phyloP scores from a whole-genome alignment of 169 alveolate species.

The Cryptosporidium parvum region DNA sequence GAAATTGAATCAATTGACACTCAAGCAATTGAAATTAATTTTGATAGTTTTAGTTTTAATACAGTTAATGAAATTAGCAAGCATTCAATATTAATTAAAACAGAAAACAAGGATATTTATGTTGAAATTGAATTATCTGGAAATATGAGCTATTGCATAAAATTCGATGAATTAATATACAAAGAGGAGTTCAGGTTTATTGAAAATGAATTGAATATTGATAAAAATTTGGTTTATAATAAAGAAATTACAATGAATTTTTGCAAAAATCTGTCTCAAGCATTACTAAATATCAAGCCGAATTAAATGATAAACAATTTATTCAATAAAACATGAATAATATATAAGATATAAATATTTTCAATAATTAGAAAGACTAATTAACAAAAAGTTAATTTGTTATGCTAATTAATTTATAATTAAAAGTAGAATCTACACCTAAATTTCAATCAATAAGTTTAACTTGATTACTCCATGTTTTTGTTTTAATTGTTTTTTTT shows the following conservation, averaged over 20 bases:
- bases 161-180: not conserved
- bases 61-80: not conserved
- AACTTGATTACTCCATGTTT: no score
- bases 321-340: no score
- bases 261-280: slow-evolving; percentile 5
- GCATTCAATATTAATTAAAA: not conserved
- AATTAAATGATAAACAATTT: no score
- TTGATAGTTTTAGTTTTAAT: not conserved
- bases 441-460: not conserved
- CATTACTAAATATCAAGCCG: not conserved
- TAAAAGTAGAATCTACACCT: not conserved
- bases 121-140: slow-evolving; percentile 27
- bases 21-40: not conserved
- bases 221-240: slow-evolving; percentile 15
- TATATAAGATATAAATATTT: no score
- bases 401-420: no score
- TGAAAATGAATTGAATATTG: not conserved
- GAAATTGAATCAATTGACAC: not conserved
- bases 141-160: slow-evolving; percentile 20
- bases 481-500: no score
- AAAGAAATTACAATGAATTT: slow-evolving; percentile 24
- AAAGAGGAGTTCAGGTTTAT: not conserved
- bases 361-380: no score
- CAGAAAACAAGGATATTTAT: not conserved
- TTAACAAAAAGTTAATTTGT: not conserved